Percentiles rank a stretch among this genome's conserved stretches.
Conservation (phyloP, 2,329 filamentous ascomycete species). For the Cladosporium sp. region DNA sequence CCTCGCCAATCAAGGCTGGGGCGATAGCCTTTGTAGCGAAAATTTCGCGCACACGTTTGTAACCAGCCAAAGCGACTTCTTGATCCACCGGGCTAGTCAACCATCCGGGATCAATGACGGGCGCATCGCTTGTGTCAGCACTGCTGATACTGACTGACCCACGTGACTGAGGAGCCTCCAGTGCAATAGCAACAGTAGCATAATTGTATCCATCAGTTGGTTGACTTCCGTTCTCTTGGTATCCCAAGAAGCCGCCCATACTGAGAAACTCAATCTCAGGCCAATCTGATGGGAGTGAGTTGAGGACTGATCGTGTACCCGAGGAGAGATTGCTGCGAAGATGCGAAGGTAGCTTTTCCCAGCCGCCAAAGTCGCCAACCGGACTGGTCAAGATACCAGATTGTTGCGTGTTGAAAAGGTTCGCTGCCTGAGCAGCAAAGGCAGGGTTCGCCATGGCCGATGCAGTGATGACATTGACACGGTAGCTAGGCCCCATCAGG, state of each 20-base stretch:
- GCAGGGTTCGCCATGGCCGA: not conserved
- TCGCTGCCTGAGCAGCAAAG: not conserved
- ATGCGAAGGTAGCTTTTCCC: constrained; percentile 1
- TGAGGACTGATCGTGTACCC: constrained; percentile 12
- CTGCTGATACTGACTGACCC: constrained; percentile 34
- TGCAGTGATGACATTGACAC: not conserved
- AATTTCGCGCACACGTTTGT: constrained; percentile 29
- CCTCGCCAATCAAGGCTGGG: constrained; percentile 7
- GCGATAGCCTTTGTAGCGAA: constrained; percentile 12
- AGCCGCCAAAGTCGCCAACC: not conserved
- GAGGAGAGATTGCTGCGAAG: constrained; percentile 1
- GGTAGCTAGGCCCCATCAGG: not conserved
- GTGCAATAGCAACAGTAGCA: constrained; percentile 28
- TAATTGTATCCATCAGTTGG: constrained; percentile 29
- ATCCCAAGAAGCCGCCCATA: constrained; percentile 7
- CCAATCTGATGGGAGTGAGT: constrained; percentile 31
- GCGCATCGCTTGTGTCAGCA: constrained; percentile 25
- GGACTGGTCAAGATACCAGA: not conserved
- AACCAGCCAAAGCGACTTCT: constrained; percentile 30
- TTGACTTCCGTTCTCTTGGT: constrained; percentile 17
- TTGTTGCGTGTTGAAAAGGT: not conserved
- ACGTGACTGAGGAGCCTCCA: constrained; percentile 33
- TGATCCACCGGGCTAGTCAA: constrained; percentile 30
- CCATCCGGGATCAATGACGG: constrained; percentile 35
- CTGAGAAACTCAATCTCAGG: constrained; percentile 28